These are phyloP conservation scores for Brettanomyces sp. DNA, from an alignment of 805 yeast genomes.

Conservation along the genomic window DNA sequence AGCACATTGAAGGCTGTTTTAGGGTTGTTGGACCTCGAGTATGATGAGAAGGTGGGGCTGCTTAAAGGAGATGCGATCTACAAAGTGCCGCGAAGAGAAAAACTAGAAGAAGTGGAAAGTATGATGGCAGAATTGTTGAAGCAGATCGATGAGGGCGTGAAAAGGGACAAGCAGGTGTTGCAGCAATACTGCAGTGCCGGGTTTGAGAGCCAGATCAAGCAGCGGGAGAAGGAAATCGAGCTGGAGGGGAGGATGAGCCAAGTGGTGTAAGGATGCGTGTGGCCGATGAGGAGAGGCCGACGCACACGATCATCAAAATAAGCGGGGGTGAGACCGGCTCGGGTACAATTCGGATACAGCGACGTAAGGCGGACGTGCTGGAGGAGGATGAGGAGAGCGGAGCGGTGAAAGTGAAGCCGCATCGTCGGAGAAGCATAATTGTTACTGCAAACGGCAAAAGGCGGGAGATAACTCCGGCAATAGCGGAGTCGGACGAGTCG, in stretches of 20 bases:
- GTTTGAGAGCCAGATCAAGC: not conserved
- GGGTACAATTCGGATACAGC: conserved; percentile 2
- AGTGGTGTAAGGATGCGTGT: not conserved
- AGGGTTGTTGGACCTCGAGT: conserved; percentile 41
- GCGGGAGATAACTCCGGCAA: conserved; percentile 2
- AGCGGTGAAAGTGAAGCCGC: not conserved
- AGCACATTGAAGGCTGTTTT: conserved; percentile 41
- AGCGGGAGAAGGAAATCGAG: conserved; percentile 3
- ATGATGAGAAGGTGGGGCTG: conserved; percentile 50
- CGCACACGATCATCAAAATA: conserved; percentile 2
- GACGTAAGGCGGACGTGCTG: conserved; percentile 1
- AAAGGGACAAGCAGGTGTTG: conserved; percentile 5
- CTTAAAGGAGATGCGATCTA: conserved; percentile 44
- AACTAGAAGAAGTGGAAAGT: conserved; percentile 19
- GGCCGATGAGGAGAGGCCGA: not conserved
- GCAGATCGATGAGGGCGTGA: conserved; percentile 28
- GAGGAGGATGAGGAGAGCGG: conserved; percentile 8
- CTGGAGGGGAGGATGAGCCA: not conserved
- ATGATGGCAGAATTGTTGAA: conserved; percentile 30
- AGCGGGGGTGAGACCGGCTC: conserved; percentile 11
- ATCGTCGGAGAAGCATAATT: conserved; percentile 4
- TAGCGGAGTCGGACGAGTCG: not conserved
- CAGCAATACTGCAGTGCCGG: not conserved
- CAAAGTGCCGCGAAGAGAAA: conserved; percentile 24
- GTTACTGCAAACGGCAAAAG: conserved; percentile 5